Evolutionary conservation across 78 protist species (phyloP), one percentile per base, ranked within the genome.

Genomic region (Monosiga brevicollis): DNA sequence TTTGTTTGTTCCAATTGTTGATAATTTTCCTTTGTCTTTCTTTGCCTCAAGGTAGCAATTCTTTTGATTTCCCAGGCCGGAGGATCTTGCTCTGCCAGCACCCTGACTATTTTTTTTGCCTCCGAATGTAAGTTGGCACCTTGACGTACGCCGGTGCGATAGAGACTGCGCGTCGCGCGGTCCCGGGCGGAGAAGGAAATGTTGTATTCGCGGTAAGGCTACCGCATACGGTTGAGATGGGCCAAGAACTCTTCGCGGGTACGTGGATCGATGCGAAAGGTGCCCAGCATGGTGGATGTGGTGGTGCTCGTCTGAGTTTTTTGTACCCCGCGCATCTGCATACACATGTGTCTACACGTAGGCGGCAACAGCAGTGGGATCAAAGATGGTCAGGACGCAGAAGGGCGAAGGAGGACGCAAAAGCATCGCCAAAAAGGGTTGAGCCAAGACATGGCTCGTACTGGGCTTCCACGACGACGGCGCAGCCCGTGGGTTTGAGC

Each of bases 321-420:
- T 83, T 93, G 92, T 37, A 93, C 98, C 42, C 98, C 98, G 29
- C 98, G 88, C 96, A 92, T 92, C 15, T 83, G 86, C 98, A 95
- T 95, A 90, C 98, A 95, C 95, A 94, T 87, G 88, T 95, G 98
- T n/a, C 82, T 85, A 79, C 70, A 79, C 25, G 76, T 23, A 37
- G 1, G 3, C 70, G 39, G 24, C 1, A 11, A 73, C 6, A 3
- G 34, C 34, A 20, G 73, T 32, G 73, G 42, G 24, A 42, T 49
- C 29, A 15, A 15, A 49, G 62, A 15, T 49, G 62, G 62, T 49
- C 29, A 49, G 62, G 15, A 49, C 62, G 15, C 10, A 62, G 32
- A 72, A 20, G 34, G 35, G 15, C 37, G 11, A 20, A 20, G 20
- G 23, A 29, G 23, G 35, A 49, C 23, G 29, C 36, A 43, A 20